Percentiles rank a stretch among this genome's conserved stretches.
Evolutionary conservation across 2,329 filamentous ascomycete species (phyloP).

Genomic region (Oidium heveae): DNA sequence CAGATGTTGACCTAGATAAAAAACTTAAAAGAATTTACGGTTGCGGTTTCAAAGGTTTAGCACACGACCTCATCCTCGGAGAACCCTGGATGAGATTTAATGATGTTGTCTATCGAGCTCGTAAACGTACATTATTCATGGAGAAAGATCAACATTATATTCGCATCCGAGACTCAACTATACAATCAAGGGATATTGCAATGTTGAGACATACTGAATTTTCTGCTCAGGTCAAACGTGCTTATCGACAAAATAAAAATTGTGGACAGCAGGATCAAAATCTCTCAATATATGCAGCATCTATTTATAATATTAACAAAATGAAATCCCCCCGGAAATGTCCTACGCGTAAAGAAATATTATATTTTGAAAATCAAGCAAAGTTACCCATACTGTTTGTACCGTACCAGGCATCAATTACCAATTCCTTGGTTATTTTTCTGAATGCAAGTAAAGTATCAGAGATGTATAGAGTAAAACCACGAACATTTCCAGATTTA

Average conservation of each 20-base stretch:
- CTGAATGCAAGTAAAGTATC: too few species aligned
- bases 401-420: too few species aligned
- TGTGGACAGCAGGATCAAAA: neutral
- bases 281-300: neutral
- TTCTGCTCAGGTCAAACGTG: neutral
- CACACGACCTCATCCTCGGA: neutral
- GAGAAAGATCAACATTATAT: neutral
- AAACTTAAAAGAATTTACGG: neutral
- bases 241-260: neutral
- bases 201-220: neutral
- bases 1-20: neutral
- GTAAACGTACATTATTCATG: neutral
- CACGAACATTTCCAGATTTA: too few species aligned
- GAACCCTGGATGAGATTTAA: neutral
- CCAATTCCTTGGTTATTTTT: neutral
- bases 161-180: neutral
- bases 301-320: slow-evolving; percentile 1
- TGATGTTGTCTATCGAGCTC: neutral
- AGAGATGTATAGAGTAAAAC: too few species aligned
- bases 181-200: neutral
- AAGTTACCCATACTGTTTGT: too few species aligned
- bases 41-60: neutral
- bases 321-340: neutral
- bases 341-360: neutral
- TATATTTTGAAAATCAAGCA: too few species aligned